Conservation (phyloP, 1,139 yeast genomes). For the Wickerhamomyces sp. region DNA sequence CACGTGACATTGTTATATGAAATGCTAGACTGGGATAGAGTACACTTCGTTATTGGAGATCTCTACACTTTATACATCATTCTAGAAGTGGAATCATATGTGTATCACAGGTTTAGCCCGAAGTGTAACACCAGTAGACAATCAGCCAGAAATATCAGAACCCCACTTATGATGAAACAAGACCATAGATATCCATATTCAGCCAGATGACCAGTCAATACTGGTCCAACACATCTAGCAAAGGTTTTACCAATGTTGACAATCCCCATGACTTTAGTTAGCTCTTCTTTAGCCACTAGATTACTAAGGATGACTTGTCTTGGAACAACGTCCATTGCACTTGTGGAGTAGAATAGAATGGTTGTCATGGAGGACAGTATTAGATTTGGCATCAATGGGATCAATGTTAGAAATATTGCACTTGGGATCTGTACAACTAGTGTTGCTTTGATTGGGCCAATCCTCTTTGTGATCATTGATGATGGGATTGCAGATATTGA, state of each 20-base stretch:
- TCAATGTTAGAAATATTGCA: constrained; percentile 55
- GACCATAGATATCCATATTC: constrained; percentile 41
- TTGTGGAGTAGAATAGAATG: constrained; percentile 34
- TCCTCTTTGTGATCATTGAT: constrained; percentile 46
- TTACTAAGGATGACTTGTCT: constrained; percentile 75
- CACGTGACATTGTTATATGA: no score
- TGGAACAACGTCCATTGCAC: constrained; percentile 89
- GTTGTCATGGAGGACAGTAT: constrained; percentile 24
- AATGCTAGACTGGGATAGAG: no score
- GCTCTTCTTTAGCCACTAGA: constrained; percentile 54
- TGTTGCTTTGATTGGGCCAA: constrained; percentile 80
- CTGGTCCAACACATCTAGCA: constrained; percentile 79
- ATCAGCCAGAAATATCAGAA: constrained; percentile 38
- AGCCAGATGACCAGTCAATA: constrained; percentile 73
- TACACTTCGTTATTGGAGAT: no score
- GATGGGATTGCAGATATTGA: constrained; percentile 69
- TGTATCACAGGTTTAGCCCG: constrained; percentile 23
- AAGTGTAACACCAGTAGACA: constrained; percentile 21
- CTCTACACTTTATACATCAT: no score
- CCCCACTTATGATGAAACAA: constrained; percentile 63
- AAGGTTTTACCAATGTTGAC: constrained; percentile 83
- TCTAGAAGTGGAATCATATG: no score
- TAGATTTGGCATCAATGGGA: constrained; percentile 37
- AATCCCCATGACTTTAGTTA: constrained; percentile 76
- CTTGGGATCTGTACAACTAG: constrained; percentile 77